A percentile compares a stretch with the other conserved stretches of the same genome.
Conservation (phyloP, 116 monocot genomes). For the Trichopus zeylanicus region DNA sequence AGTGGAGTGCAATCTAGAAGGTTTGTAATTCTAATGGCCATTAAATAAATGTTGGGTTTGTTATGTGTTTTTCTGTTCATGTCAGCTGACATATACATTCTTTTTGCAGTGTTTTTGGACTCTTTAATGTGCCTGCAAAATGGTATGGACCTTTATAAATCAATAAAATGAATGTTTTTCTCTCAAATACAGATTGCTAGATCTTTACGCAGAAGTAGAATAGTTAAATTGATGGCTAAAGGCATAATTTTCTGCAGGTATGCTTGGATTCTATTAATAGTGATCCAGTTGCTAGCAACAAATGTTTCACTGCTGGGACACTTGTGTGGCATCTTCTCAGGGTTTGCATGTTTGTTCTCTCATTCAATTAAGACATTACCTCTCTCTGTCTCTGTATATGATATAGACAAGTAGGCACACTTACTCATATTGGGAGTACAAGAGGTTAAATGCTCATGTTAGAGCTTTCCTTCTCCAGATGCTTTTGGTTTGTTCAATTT, state of each 20-base stretch:
- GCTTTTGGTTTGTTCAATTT: constrained; percentile 76
- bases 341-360: constrained; percentile 86
- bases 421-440: no score
- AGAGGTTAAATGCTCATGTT: not conserved
- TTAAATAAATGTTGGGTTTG: not conserved
- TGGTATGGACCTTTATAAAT: constrained; percentile 33
- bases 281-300: constrained; percentile 77
- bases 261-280: constrained; percentile 77
- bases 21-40: constrained; percentile 20
- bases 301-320: constrained; percentile 93
- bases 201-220: constrained; percentile 4
- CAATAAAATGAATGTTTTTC: constrained; percentile 2
- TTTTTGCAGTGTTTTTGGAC: constrained; percentile 86
- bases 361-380: not conserved
- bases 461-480: constrained; percentile 38
- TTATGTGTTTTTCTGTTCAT: no score
- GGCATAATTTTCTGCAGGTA: constrained; percentile 40
- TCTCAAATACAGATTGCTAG: no score
- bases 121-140: constrained; percentile 92
- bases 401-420: no score
- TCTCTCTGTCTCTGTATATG: not conserved
- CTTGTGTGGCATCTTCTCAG: constrained; percentile 94
- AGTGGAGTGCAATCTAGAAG: constrained; percentile 67
- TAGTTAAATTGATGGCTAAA: no score
- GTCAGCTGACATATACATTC: constrained; percentile 2